Evolutionary conservation across 305 asterid genomes (phyloP), one percentile per base, ranked within the genome.

Genomic region (Andrographis paniculata): DNA sequence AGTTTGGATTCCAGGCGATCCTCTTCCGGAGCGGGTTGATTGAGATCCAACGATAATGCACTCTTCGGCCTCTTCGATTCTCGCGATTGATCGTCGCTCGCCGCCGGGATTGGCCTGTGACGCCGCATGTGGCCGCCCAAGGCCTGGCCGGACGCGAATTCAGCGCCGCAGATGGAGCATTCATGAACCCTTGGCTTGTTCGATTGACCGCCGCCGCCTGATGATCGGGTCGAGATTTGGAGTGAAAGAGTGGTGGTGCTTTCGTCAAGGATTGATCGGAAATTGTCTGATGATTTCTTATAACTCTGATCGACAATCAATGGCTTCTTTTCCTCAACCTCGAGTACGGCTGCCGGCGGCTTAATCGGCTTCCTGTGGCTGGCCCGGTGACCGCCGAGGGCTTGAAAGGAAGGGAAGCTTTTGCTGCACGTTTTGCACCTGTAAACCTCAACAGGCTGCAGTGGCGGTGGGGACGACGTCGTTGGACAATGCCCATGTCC

Each of bases 371-470:
- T 84, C 67, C 63, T 73, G 65, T 88, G 97, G 31, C 97, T 84
- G 0, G 95, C 95, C 0, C 93, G 64, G 59, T 88, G 97, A 0
- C 97, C 95, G 0, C 97, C 95, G 1, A 88, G 58, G 1, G 97
- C 95, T 68, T 88, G 95, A 38, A 88, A 88, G 0, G 97, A 88
- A 55, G 69, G 65, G 55, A 84, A 88, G 14, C 82, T 42, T 24
- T 77, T 70, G 64, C 63, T 35, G 28, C 95, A 88, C 9, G 95
- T 88, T 49, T 88, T 88, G 69, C 95, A 84, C 52, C 58, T 77
- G 35, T 75, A 87, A 7, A 48, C 62, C 42, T 69, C 78, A 14
- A 6, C 39, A 42, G 31, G 41, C 30, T 31, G 6, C 20, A 48
- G 13, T 4, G 61, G 10, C 37, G 12, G 50, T 14, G 20, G 9